Evolutionary conservation across 2,329 filamentous ascomycete genomes (phyloP).

Genomic region (Penicillium verrucosum): DNA sequence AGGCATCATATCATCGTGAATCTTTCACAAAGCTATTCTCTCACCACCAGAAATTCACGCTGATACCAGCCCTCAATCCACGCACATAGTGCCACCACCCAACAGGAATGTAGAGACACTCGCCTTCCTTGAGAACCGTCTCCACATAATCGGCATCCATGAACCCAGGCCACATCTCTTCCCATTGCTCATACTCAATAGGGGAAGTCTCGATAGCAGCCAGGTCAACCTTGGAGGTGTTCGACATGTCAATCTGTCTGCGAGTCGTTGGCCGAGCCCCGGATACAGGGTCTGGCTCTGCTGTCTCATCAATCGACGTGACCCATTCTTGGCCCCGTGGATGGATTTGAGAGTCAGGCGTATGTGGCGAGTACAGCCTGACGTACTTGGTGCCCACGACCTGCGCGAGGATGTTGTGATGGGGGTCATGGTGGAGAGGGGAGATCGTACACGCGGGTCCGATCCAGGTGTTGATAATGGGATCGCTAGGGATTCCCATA

Average conservation of each 20-base stretch:
- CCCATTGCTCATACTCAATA: slow-evolving; percentile 42
- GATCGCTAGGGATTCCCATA: slow-evolving; percentile 42
- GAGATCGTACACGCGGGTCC: slow-evolving; percentile 85
- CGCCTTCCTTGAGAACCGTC: slow-evolving; percentile 71
- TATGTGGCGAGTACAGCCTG: slow-evolving; percentile 72
- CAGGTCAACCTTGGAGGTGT: slow-evolving; percentile 79
- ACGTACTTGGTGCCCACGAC: slow-evolving; percentile 89
- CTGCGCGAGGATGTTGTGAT: slow-evolving; percentile 88
- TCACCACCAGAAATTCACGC: slow-evolving; percentile 92
- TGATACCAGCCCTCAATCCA: slow-evolving; percentile 81
- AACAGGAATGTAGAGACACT: slow-evolving; percentile 82
- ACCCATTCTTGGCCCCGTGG: slow-evolving; percentile 40
- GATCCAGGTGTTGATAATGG: slow-evolving; percentile 86
- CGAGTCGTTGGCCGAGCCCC: slow-evolving; percentile 4
- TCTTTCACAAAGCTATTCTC: not conserved
- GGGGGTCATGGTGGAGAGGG: slow-evolving; percentile 88
- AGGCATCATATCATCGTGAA: not conserved
- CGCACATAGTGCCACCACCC: slow-evolving; percentile 99
- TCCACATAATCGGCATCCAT: slow-evolving; percentile 65
- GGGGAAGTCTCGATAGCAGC: slow-evolving; percentile 60
- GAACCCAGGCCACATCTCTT: slow-evolving; percentile 55
- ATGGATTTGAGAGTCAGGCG: slow-evolving; percentile 47
- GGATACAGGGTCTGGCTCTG: not conserved
- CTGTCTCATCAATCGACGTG: slow-evolving; percentile 14
- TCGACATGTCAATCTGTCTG: slow-evolving; percentile 74